Conservation (phyloP, 2,329 filamentous ascomycete species). For the Trichoderma arundinaceum region DNA sequence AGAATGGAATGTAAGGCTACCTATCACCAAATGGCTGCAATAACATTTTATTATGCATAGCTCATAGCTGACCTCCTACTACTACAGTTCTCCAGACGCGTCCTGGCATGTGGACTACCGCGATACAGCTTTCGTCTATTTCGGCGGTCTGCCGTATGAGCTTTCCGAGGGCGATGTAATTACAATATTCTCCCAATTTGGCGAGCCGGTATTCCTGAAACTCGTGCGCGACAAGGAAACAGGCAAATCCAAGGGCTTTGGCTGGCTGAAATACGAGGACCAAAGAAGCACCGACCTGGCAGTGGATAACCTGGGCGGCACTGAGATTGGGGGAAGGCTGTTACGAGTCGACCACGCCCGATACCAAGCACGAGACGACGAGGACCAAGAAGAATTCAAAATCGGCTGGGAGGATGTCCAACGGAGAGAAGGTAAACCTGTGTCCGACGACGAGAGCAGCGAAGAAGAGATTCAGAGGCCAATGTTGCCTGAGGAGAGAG, state of each 20-base stretch:
- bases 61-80: constrained; percentile 36
- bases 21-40: neutral
- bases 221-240: constrained; percentile 94
- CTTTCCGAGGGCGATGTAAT: constrained; percentile 94
- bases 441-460: constrained; percentile 53
- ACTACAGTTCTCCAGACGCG: constrained; percentile 73
- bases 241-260: constrained; percentile 92
- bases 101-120: constrained; percentile 98
- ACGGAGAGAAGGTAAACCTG: constrained; percentile 55
- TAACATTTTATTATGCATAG: neutral
- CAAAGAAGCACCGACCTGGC: constrained; percentile 94
- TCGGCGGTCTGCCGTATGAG: constrained; percentile 90
- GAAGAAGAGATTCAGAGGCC: constrained; percentile 56
- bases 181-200: constrained; percentile 96
- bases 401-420: constrained; percentile 66
- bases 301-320: constrained; percentile 92
- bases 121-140: constrained; percentile 95
- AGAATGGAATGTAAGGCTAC: constrained; percentile 75
- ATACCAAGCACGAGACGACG: constrained; percentile 87
- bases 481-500: constrained; percentile 78
- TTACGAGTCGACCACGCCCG: constrained; percentile 90
- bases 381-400: constrained; percentile 64
- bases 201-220: constrained; percentile 92
- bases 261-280: constrained; percentile 97
- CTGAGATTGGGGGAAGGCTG: constrained; percentile 78